Evolutionary conservation across 768 basidiomycete species (phyloP).

Genomic region (Cubamyces lactineus): DNA sequence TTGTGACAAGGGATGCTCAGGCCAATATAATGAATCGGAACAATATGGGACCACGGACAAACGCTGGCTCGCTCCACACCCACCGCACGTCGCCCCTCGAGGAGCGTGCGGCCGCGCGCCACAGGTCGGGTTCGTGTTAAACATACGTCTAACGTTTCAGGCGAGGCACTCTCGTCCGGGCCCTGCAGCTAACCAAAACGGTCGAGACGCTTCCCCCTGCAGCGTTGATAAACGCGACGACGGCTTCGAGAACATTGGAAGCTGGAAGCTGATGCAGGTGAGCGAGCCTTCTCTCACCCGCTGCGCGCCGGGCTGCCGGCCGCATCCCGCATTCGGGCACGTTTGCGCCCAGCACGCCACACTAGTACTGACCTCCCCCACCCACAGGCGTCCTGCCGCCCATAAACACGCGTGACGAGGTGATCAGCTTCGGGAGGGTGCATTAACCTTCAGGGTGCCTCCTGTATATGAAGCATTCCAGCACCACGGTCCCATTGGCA

Average conservation of each 20-base stretch:
- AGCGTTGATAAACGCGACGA: not conserved
- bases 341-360: not conserved
- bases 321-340: not conserved
- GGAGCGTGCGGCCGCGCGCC: not conserved
- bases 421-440: not conserved
- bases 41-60: not conserved
- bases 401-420: not conserved
- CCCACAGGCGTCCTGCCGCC: not conserved
- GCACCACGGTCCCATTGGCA: not conserved
- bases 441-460: conserved; percentile 3
- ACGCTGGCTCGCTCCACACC: conserved; percentile 5
- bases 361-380: too few species aligned
- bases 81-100: not conserved
- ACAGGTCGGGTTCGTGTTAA: not conserved
- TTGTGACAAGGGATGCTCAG: not conserved
- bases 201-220: not conserved
- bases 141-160: not conserved
- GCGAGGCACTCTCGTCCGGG: conserved; percentile 6
- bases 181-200: not conserved
- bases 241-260: not conserved
- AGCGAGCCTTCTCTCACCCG: not conserved
- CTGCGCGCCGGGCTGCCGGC: conserved; percentile 1
- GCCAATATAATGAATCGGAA: not conserved
- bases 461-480: not conserved
- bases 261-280: not conserved